Evolutionary conservation across 2,329 filamentous ascomycete genomes (phyloP).

Genomic region (Fusarium napiforme): DNA sequence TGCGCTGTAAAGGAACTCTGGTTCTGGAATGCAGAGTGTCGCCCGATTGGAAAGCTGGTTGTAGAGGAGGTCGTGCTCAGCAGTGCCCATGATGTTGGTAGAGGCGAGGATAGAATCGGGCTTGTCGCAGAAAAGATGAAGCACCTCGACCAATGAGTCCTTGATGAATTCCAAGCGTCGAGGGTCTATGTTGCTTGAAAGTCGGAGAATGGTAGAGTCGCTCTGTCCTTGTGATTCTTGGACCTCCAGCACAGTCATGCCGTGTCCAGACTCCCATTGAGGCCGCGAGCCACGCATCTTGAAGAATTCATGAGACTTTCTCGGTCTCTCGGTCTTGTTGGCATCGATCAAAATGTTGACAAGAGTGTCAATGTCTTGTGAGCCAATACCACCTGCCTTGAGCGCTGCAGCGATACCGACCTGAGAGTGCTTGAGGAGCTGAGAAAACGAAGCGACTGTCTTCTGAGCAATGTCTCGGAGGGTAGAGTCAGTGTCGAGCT

Average conservation of each 20-base stretch:
- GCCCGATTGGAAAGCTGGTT: background rate
- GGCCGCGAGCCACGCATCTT: constrained; percentile 1
- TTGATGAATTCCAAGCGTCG: constrained; percentile 3
- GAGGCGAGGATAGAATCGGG: background rate
- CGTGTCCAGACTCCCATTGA: constrained; percentile 8
- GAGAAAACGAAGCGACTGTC: background rate
- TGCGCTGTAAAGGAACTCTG: background rate
- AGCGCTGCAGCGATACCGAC: constrained; percentile 37
- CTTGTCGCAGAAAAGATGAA: background rate
- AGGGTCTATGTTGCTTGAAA: constrained; percentile 12
- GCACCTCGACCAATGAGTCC: background rate
- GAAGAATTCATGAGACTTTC: background rate
- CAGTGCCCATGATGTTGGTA: background rate
- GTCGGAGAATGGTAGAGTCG: background rate
- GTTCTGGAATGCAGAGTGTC: background rate
- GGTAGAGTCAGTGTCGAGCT: constrained; percentile 16
- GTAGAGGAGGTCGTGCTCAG: background rate
- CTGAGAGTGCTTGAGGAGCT: constrained; percentile 37
- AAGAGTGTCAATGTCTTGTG: constrained; percentile 25
- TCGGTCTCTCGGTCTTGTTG: background rate
- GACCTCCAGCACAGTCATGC: constrained; percentile 1
- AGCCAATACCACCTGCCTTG: background rate
- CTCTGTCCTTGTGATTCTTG: background rate
- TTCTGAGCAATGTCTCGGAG: constrained; percentile 40
- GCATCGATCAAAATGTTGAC: constrained; percentile 25